phyloP scores from a whole-genome alignment of 1,284 basidiomycete genomes.

The Sutorius eximius region DNA sequence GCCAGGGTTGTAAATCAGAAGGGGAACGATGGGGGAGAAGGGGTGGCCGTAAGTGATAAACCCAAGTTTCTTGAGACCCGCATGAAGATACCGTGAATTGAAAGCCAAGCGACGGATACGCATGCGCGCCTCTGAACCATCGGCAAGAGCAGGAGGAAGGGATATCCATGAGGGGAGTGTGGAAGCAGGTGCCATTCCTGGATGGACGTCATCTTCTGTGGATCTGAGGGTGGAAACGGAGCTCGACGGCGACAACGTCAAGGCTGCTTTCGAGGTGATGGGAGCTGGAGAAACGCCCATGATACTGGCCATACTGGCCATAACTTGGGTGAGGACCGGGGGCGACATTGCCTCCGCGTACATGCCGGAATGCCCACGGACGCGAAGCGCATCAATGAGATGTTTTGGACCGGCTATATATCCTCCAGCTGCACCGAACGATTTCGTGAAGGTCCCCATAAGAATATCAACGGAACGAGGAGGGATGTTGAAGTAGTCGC shows the following conservation, averaged over 20 bases:
- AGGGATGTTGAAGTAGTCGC: constrained; percentile 91
- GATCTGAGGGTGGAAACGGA: constrained; percentile 33
- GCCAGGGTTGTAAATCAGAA: constrained; percentile 91
- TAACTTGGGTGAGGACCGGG: constrained; percentile 87
- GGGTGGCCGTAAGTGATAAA: constrained; percentile 96
- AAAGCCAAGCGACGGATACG: constrained; percentile 90
- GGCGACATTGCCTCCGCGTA: constrained; percentile 94
- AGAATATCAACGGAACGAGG: constrained; percentile 86
- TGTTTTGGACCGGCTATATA: constrained; percentile 87
- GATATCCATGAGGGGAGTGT: constrained; percentile 70
- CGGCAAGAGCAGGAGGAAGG: constrained; percentile 67
- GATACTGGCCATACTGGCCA: constrained; percentile 93
- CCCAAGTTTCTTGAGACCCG: constrained; percentile 86
- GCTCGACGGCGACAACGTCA: constrained; percentile 33
- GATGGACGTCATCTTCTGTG: constrained; percentile 45
- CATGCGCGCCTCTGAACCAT: constrained; percentile 81
- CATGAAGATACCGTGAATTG: constrained; percentile 91
- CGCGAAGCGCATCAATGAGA: constrained; percentile 80
- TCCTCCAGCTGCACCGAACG: constrained; percentile 96
- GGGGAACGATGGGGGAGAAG: constrained; percentile 91
- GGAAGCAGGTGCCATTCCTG: constrained; percentile 65
- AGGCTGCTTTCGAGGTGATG: constrained; percentile 36
- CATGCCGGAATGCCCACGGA: constrained; percentile 80
- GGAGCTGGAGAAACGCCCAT: constrained; percentile 80
- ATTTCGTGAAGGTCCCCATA: constrained; percentile 99